phyloP scores from a whole-genome alignment of 768 basidiomycete species.

The Pulveroboletus frians region DNA sequence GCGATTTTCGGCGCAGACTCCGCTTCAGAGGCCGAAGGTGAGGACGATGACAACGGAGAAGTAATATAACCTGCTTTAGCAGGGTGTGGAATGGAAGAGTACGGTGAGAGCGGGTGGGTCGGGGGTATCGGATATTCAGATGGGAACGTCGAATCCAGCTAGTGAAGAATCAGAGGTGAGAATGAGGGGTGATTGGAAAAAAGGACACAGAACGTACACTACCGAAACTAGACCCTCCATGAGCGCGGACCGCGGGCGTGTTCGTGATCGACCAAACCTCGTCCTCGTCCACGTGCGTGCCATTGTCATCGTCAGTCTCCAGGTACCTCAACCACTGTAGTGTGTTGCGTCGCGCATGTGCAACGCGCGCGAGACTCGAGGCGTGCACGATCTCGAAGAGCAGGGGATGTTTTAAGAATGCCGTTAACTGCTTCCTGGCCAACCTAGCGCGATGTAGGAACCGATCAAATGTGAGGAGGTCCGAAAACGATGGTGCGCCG shows the following conservation, averaged over 20 bases:
- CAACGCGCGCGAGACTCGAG: slow-evolving; percentile 3
- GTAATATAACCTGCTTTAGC: slow-evolving; percentile 5
- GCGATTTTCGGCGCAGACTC: slow-evolving; percentile 9
- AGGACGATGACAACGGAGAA: neutral
- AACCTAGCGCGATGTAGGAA: slow-evolving; percentile 41
- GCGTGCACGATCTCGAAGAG: slow-evolving; percentile 38
- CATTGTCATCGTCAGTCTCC: neutral
- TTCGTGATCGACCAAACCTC: neutral
- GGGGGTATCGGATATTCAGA: slow-evolving; percentile 31
- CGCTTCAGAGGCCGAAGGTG: neutral
- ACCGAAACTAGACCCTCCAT: slow-evolving; percentile 26
- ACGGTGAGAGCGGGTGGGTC: slow-evolving; percentile 21
- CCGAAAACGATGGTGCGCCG: slow-evolving; percentile 36
- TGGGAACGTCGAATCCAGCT: slow-evolving; percentile 35
- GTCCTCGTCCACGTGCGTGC: neutral
- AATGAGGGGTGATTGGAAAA: neutral
- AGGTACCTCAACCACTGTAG: slow-evolving; percentile 23
- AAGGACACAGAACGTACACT: slow-evolving; percentile 13
- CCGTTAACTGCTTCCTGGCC: slow-evolving; percentile 34
- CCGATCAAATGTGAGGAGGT: slow-evolving; percentile 41
- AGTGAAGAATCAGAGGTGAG: neutral
- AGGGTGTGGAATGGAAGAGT: slow-evolving; percentile 14
- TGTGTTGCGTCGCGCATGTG: slow-evolving; percentile 3
- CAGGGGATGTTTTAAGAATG: slow-evolving; percentile 39
- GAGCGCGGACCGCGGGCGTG: slow-evolving; percentile 10